A percentile compares a stretch with the other conserved stretches of the same genome.
Conservation (phyloP, 176 grass and related monocot species). For the Saccharum officinarum region DNA sequence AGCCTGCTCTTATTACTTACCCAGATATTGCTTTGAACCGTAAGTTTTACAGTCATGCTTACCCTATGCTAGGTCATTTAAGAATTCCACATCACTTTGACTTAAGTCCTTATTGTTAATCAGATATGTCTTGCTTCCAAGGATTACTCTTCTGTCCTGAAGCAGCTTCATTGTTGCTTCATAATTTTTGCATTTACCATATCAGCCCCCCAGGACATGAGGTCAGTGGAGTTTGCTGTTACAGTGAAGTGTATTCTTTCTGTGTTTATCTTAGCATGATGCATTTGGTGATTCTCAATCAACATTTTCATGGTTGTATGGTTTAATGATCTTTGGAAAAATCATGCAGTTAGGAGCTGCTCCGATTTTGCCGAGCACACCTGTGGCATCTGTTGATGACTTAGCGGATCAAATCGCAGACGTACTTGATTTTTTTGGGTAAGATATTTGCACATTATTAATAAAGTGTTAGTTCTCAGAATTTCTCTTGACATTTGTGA, state of each 20-base stretch:
- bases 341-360: constrained; percentile 82
- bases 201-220: constrained; percentile 96
- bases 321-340: constrained; percentile 40
- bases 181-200: constrained; percentile 99
- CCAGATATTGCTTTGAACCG: constrained; percentile 87
- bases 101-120: constrained; percentile 45
- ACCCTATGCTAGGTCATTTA: neutral
- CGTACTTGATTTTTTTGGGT: constrained; percentile 96
- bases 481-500: neutral
- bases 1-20: constrained; percentile 80
- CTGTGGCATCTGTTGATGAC: constrained; percentile 74
- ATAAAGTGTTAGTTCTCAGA: neutral
- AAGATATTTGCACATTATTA: constrained; percentile 33
- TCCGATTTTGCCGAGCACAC: constrained; percentile 63
- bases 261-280: constrained; percentile 20
- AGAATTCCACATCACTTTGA: neutral
- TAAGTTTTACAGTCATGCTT: constrained; percentile 34
- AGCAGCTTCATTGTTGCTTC: constrained; percentile 79
- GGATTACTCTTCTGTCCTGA: constrained; percentile 94
- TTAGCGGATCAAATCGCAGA: constrained; percentile 88
- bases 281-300: neutral
- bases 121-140: constrained; percentile 99
- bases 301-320: constrained; percentile 12
- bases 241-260: neutral
- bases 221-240: constrained; percentile 48